Base-by-base conservation (phyloP, 2,329 filamentous ascomycete genomes). In the Colletotrichum cereale region DNA sequence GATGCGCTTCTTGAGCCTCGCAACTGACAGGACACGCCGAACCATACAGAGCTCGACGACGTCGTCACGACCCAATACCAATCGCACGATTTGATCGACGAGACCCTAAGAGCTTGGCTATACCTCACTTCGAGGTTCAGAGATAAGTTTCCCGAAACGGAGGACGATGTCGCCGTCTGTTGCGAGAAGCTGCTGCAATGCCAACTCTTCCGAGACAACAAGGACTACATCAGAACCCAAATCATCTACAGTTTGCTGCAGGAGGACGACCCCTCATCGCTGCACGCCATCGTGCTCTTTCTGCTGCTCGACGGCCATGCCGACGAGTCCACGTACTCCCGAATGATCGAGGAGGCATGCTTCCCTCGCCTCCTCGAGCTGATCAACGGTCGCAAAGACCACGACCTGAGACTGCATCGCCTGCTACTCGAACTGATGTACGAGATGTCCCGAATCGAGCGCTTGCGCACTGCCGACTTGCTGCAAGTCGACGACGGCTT, bases 401-500 rank as follows among this genome's bases (percentile, higher is more conserved):
- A 90, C 56, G 92, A 95, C 78, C 86, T 89, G 31, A 87, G 89
- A 63, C 85, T 98, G 72, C 94, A 98, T 82, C 90, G 92, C 44
- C 84, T 96, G 73, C 85, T 98, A 63, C 86, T 99, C 77, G 93
- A 98, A 81, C 84, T 99, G 67, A 88, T 98, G 79, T 99, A 97
- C 82, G 96, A 98, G 84, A 98, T 98, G 93, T 95, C 94, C 55
- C 89, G 97, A 72, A 94, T 98, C 79, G 95, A 98, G 81, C 89
- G 91, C 73, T 84, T 99, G 71, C 91, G 89, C 66, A 84, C 88
- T 72, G 90, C 94, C 75, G 96, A 99, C 79, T 83, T 99, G 74
- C 77, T 89, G 82, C 93, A 89, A 67, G 92, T 92, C 38, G 88
- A 92, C 75, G 96, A 99, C 78, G 88, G 88, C 61, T 98, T 99